These are phyloP conservation scores for Otatea glauca DNA, from an alignment of 176 grass and related monocot species.

Conservation along the genomic window DNA sequence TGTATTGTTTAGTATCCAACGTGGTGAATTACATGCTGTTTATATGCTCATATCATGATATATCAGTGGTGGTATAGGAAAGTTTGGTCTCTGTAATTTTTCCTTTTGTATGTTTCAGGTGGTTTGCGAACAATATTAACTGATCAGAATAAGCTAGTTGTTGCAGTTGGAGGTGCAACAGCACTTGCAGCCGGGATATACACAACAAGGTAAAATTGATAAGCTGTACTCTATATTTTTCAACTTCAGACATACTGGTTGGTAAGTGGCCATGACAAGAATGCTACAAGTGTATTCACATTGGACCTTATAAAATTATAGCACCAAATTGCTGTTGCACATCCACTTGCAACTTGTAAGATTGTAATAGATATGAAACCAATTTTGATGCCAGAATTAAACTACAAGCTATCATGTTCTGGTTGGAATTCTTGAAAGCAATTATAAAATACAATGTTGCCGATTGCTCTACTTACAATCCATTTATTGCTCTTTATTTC, in stretches of 20 bases:
- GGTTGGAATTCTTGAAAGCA: slow-evolving; percentile 4
- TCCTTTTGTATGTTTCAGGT: slow-evolving; percentile 49
- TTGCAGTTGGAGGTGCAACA: slow-evolving; percentile 81
- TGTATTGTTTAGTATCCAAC: slow-evolving; percentile 9
- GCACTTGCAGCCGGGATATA: slow-evolving; percentile 91
- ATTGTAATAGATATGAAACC: slow-evolving; percentile 9
- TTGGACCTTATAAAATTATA: slow-evolving; percentile 21
- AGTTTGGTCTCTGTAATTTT: slow-evolving; percentile 20
- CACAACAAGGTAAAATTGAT: slow-evolving; percentile 72
- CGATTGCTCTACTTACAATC: slow-evolving; percentile 1
- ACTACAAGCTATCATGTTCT: slow-evolving; percentile 5
- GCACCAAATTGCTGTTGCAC: slow-evolving; percentile 9
- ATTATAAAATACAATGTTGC: background rate
- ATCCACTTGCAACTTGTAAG: slow-evolving; percentile 18
- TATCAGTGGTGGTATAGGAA: slow-evolving; percentile 3
- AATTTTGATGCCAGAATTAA: background rate
- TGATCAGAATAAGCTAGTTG: slow-evolving; percentile 91
- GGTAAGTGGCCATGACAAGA: slow-evolving; percentile 18
- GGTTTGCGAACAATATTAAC: slow-evolving; percentile 88
- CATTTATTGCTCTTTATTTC: background rate
- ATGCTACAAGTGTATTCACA: background rate
- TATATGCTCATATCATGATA: slow-evolving; percentile 38
- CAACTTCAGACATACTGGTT: background rate
- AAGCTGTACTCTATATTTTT: slow-evolving; percentile 7
- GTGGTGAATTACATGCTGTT: slow-evolving; percentile 19